Base-by-base conservation (phyloP, 768 basidiomycete species). In the Mycena galericulata region DNA sequence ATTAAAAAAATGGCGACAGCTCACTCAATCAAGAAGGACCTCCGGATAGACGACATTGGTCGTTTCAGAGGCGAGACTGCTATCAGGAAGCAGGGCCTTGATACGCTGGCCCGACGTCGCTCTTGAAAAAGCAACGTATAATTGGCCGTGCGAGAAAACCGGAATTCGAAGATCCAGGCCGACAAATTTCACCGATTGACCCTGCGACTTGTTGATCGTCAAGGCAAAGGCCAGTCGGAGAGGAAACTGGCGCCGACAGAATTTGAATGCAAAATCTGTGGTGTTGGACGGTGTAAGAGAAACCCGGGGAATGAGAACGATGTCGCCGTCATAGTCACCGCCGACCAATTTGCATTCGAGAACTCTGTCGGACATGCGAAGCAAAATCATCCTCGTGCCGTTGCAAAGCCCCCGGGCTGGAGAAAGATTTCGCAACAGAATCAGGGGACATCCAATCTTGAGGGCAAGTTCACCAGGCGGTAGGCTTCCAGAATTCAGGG, bases 201-300 rank as follows among this genome's bases (percentile, higher is more conserved):
- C 51, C n/a, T 53, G 51, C 1, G 83, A 66, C 70, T 86, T 87
- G 75, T 87, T 86, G 72, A 86, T 84, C 1, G 84, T 79, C 73
- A 86, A 79, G 0, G 82, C 82, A 79, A 86, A 87, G 17, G 81
- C 83, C 7, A 86, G 75, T 3, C 76, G 73, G 18, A 86, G 69
- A 34, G 85, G 85, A 64, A 85, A 85, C 72, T 86, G 84, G 1
- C 71, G 73, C 0, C 79, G 78, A 20, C 41, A 62, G 34, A 85
- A 72, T 15, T 63, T 57, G 65, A 84, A 79, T 5, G 79, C 47
- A 27, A 77, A 46, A 26, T 77, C 51, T 10, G 38, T 74, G 29
- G 68, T 60, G 18, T 75, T 71, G 29, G 79, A 73, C 6, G 82
- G 76, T 6, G 69, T 74, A 14, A 84, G 70, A 0, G 72, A 74